These are phyloP conservation scores for Vanrija pseudolonga DNA, from an alignment of 1,284 basidiomycete genomes.

Conservation along the genomic window DNA sequence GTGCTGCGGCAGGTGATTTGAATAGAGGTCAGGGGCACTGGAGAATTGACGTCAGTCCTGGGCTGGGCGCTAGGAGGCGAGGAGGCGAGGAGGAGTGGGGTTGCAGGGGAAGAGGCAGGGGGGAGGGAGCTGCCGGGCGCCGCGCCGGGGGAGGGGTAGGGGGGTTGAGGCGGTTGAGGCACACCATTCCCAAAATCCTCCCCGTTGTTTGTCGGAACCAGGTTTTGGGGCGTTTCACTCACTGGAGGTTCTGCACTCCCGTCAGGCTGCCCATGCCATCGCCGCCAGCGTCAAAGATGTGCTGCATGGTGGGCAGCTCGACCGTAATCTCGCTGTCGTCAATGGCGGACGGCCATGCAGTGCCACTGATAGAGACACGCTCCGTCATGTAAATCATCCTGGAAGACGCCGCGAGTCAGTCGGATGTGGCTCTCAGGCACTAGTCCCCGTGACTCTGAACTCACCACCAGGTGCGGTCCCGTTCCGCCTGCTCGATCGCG, in stretches of 20 bases:
- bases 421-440: background rate
- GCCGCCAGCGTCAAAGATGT: constrained; percentile 19
- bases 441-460: constrained; percentile 2
- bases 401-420: background rate
- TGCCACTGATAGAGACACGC: constrained; percentile 4
- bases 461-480: constrained; percentile 41
- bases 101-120: no score
- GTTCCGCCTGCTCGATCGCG: constrained; percentile 32
- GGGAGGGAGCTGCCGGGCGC: no score
- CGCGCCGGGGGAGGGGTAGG: no score
- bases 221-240: background rate
- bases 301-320: constrained; percentile 37
- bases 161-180: no score
- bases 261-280: constrained; percentile 21
- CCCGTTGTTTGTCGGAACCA: no score
- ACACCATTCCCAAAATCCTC: no score
- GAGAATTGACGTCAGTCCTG: constrained; percentile 8
- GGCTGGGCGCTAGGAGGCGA: background rate
- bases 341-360: constrained; percentile 9
- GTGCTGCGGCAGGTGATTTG: constrained; percentile 28
- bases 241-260: constrained; percentile 35
- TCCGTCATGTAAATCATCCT: constrained; percentile 35
- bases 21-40: constrained; percentile 9
- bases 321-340: constrained; percentile 38
- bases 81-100: background rate